These are phyloP conservation scores for Alternaria burnsii DNA, from an alignment of 2,329 filamentous ascomycete species.

Conservation along the genomic window DNA sequence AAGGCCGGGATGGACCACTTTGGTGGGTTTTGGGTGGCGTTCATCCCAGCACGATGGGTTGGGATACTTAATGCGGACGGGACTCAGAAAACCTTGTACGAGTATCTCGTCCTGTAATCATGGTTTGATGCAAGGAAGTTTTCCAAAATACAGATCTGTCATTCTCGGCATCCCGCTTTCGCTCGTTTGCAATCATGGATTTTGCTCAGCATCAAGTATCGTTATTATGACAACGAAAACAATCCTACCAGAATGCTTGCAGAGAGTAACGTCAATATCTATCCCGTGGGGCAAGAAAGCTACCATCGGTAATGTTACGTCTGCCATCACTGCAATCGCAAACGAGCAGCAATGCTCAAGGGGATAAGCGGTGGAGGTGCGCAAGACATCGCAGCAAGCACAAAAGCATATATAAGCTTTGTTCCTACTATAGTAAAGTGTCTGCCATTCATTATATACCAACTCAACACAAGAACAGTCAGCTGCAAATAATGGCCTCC, in stretches of 20 bases:
- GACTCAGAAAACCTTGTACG: constrained; percentile 16
- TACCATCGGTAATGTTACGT: not conserved
- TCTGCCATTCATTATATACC: not conserved
- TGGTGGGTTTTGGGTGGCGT: constrained; percentile 26
- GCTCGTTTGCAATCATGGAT: not conserved
- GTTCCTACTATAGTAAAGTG: not conserved
- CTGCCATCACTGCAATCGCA: not conserved
- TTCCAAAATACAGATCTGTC: not conserved
- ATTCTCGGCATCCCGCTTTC: not conserved
- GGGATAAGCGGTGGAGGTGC: not conserved
- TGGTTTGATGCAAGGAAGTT: not conserved
- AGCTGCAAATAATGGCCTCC: not conserved
- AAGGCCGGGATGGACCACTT: constrained; percentile 28
- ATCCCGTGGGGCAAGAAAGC: not conserved
- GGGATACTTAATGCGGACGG: constrained; percentile 8
- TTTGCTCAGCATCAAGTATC: not conserved
- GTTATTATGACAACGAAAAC: not conserved
- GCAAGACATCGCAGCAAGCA: not conserved
- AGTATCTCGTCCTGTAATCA: constrained; percentile 17
- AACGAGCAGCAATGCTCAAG: not conserved
- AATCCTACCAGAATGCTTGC: not conserved
- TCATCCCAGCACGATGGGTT: constrained; percentile 5
- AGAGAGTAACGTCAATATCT: not conserved
- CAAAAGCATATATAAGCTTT: not conserved
- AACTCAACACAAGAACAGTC: not conserved